A percentile compares a stretch with the other conserved stretches of the same genome.
These are phyloP conservation scores for Candida mesenterica DNA, from an alignment of 1,139 yeast genomes.

Conservation along the genomic window DNA sequence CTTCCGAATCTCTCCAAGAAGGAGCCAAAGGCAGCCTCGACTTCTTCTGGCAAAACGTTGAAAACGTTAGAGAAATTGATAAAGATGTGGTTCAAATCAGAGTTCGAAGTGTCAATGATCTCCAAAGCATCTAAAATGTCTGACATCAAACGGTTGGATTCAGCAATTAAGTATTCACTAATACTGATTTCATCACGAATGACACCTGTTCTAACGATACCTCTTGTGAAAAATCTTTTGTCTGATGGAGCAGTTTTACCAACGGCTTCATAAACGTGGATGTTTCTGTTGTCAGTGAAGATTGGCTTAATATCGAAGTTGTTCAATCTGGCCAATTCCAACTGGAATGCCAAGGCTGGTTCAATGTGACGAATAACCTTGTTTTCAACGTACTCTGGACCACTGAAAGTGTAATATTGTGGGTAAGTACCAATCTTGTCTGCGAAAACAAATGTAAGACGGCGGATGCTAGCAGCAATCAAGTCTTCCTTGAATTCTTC, in stretches of 20 bases:
- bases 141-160: conserved; percentile 92
- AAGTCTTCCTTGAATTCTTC: conserved; percentile 71
- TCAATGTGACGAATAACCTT: conserved; percentile 95
- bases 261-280: conserved; percentile 94
- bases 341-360: conserved; percentile 97
- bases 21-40: conserved; percentile 96
- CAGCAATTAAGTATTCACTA: conserved; percentile 91
- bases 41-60: conserved; percentile 91
- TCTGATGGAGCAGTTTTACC: conserved; percentile 94
- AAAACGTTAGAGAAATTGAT: conserved; percentile 95
- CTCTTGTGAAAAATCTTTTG: conserved; percentile 94
- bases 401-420: conserved; percentile 91
- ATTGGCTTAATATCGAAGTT: conserved; percentile 94
- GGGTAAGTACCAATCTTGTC: conserved; percentile 85
- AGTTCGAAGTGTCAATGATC: conserved; percentile 89
- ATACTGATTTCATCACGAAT: conserved; percentile 90
- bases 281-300: conserved; percentile 94
- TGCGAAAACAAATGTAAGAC: conserved; percentile 89
- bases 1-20: conserved; percentile 97
- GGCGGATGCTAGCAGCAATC: conserved; percentile 71
- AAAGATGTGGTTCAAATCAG: conserved; percentile 94
- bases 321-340: conserved; percentile 90
- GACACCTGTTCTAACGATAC: conserved; percentile 94
- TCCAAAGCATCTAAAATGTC: conserved; percentile 94
- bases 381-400: conserved; percentile 79